Conservation (phyloP, 192 early-diverging fungal species). For the Backusella liffmaniae region DNA sequence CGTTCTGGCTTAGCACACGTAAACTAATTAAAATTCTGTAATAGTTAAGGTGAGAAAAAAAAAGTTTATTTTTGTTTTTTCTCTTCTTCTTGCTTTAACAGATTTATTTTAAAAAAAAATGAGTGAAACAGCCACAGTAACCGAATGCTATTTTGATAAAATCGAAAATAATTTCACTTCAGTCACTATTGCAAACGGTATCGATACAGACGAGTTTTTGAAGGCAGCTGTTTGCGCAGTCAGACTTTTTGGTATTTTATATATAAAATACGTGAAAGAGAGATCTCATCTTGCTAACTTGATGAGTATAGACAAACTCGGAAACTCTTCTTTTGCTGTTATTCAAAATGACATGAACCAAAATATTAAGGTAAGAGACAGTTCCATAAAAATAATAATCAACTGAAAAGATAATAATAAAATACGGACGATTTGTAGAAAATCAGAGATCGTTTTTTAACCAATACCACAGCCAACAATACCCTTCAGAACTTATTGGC, state of each 20-base stretch:
- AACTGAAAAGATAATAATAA: not conserved
- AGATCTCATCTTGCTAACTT: not conserved
- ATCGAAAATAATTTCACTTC: conserved; percentile 59
- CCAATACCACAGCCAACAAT: conserved; percentile 55
- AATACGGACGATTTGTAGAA: conserved; percentile 43
- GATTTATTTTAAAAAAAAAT: not conserved
- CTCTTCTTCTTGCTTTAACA: not conserved
- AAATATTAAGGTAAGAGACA: conserved; percentile 67
- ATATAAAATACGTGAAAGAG: not conserved
- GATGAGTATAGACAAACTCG: conserved; percentile 50
- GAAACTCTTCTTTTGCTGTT: conserved; percentile 64
- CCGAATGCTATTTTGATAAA: conserved; percentile 49
- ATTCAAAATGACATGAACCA: conserved; percentile 87
- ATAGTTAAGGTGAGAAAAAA: not conserved
- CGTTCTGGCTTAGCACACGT: not conserved
- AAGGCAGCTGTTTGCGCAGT: conserved; percentile 70
- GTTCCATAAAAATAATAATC: not conserved
- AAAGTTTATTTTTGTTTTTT: not conserved
- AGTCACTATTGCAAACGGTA: conserved; percentile 59
- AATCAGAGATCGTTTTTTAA: conserved; percentile 65
- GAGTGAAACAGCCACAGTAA: not conserved
- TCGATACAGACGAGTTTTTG: conserved; percentile 67
- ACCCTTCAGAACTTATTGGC: conserved; percentile 83
- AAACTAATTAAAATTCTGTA: not conserved
- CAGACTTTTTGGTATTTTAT: conserved; percentile 59